Evolutionary conservation across 257 asterid species (phyloP), one percentile per base, ranked within the genome.

Genomic region (Ilex aquifolium): DNA sequence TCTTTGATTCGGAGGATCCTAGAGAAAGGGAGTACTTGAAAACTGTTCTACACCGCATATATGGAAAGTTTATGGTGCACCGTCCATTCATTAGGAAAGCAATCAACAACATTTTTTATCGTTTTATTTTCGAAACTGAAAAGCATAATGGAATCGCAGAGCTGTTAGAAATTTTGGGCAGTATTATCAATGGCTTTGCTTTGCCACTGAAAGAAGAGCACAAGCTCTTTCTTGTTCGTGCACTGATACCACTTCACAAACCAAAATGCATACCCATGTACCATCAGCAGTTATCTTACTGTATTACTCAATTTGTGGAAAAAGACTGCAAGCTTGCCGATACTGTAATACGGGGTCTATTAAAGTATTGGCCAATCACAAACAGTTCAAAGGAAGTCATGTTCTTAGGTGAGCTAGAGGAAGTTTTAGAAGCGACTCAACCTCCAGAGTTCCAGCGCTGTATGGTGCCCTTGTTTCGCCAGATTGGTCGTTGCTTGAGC

Each of bases 41-140:
- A 79, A 86, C 95, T 16, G 94, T 88, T 55, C 75, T 91, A 32
- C 98, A 91, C 67, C 89, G 96, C n/a, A 76, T 91, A 57, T 91
- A 91, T 62, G 98, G 98, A 17, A 88, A 88, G 74, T 91, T 91
- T 78, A 91, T 91, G 96, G 98, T 91, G 64, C 96, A 91, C 70
- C 98, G 96, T 44, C 98, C 96, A 2, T 91, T 82, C 77, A 82
- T 91, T 60, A 76, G 96, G 63, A 91, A 88, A 74, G 64, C 95
- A 6, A 88, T 91, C 74, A 88, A 88, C 82, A 70, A 86, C 39
- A 88, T 91, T 61, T 86, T 91, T 65, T 91, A 79, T 83, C 80
- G 85, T 57, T 91, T 91, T 64, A 79, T 88, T 62, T 91, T 84
- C 29, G 98, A 91, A 76, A 88, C 91, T 32, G 95, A 88, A 82